Evolutionary conservation across 257 asterid genomes (phyloP), one percentile per base, ranked within the genome.

Genomic region (Cruciata laevipes): DNA sequence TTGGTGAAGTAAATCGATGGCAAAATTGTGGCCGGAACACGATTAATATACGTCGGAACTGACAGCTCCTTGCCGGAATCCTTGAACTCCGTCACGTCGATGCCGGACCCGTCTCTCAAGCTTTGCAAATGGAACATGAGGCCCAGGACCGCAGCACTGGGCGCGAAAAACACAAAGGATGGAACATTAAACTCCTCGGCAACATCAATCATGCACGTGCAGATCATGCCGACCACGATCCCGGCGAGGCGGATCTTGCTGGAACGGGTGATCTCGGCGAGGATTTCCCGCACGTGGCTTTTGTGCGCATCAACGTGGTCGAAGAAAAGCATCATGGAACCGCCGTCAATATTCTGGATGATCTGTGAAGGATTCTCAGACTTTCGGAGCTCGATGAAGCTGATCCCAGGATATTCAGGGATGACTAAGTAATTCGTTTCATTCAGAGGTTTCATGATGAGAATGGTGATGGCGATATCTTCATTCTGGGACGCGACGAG

Each of bases 371-470:
- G 25, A 55, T 9, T n/a, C 62, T 57, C 62, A 3, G 27, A 7
- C 18, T 57, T 57, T 24, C 62, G 62, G 62, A 57, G 62, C 33
- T 57, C 62, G 31, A 57, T 21, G 17, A 57, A 57, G 16, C 62
- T 57, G 18, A 57, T 24, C 33, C 18, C 35, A 57, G 62, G 62
- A n/a, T 6, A 52, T n/a, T 52, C 7, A 38, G 56, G 31, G 52
- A 40, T 42, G 52, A 40, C 27, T 0, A 63, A 16, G 14, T n/a
- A n/a, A n/a, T 27, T 52, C 20, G 10, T 38, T 35, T 6, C 9
- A 14, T 17, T 52, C n/a, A 73, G 73, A 1, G 59, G 30, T 51
- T 62, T 66, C 42, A 71, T 76, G 32, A 76, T 8, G 7, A 76
- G 68, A 20, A 76, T 12, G 23, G 73, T 71, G 10, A 67, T 42